These are phyloP conservation scores for Penicillium sp. DNA, from an alignment of 2,329 filamentous ascomycete species.

Conservation along the genomic window DNA sequence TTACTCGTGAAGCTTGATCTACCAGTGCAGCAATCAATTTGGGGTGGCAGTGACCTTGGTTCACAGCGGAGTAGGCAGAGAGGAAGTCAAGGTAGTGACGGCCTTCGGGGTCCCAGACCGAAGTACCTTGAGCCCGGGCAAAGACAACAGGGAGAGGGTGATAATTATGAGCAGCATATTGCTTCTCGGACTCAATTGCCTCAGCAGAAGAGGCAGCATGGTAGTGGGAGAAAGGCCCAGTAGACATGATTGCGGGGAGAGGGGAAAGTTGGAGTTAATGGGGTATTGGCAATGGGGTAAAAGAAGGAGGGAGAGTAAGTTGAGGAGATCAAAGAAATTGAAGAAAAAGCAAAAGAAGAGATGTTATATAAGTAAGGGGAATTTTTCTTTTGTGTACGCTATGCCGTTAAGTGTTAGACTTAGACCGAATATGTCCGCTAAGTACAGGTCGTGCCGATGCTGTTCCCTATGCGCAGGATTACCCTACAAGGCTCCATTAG, in stretches of 20 bases:
- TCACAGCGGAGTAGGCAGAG: conserved; percentile 95
- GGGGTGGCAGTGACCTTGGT: conserved; percentile 97
- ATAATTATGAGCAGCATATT: conserved; percentile 96
- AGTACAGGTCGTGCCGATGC: conserved; percentile 28
- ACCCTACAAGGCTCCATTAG: conserved; percentile 17
- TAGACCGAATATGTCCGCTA: conserved; percentile 24
- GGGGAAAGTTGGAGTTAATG: conserved; percentile 14
- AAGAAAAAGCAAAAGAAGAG: conserved; percentile 4
- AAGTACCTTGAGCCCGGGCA: conserved; percentile 75
- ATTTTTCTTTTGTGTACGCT: conserved; percentile 10
- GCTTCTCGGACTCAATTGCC: conserved; percentile 77
- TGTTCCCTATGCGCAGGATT: conserved; percentile 30
- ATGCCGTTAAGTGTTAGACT: conserved; percentile 38
- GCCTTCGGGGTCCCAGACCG: conserved; percentile 96
- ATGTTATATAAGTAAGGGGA: conserved; percentile 1
- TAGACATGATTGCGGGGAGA: conserved; percentile 36
- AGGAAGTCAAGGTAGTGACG: conserved; percentile 96
- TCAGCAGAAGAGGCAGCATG: conserved; percentile 75
- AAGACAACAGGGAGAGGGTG: conserved; percentile 95
- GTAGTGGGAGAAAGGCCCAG: conserved; percentile 47
- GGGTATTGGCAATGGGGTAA: conserved; percentile 14
- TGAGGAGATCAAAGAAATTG: not conserved
- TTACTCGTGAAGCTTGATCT: conserved; percentile 85
- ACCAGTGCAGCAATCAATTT: conserved; percentile 87
- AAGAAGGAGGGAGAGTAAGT: conserved; percentile 1